Conservation (phyloP, 352 stramenopile species). For the Globisporangium uncinulatum region DNA sequence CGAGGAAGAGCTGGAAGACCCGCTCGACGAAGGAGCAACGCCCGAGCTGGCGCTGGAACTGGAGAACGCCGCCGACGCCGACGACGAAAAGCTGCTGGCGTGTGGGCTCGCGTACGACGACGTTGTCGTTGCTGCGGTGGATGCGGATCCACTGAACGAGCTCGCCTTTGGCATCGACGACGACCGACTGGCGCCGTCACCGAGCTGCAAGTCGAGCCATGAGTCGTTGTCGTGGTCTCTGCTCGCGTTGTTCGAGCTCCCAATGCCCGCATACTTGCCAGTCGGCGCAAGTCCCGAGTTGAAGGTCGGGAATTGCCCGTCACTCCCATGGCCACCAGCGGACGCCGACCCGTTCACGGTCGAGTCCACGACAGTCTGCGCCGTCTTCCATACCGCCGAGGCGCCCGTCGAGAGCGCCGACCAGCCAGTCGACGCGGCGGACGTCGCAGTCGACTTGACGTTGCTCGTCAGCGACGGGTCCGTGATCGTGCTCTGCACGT, state of each 20-base stretch:
- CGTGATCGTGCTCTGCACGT: conserved; percentile 63
- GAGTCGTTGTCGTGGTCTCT: conserved; percentile 63
- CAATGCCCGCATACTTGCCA: conserved; percentile 62
- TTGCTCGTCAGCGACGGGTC: conserved; percentile 66
- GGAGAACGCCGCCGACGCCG: conserved; percentile 29
- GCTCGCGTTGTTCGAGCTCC: conserved; percentile 20
- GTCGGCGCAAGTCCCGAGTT: conserved; percentile 49
- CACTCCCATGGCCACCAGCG: conserved; percentile 10
- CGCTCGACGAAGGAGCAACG: conserved; percentile 13
- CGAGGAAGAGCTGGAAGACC: conserved; percentile 15
- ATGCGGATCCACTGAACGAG: conserved; percentile 26
- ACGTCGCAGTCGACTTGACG: conserved; percentile 76
- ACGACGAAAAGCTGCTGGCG: conserved; percentile 39
- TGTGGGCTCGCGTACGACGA: conserved; percentile 17
- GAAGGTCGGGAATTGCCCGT: conserved; percentile 43
- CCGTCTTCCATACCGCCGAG: conserved; percentile 55
- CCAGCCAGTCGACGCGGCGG: conserved; percentile 63
- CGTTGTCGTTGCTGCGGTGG: conserved; percentile 1
- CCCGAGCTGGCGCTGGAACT: conserved; percentile 17
- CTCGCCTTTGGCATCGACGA: conserved; percentile 19
- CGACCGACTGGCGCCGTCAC: conserved; percentile 8
- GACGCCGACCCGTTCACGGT: conserved; percentile 17
- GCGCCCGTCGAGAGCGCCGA: conserved; percentile 63
- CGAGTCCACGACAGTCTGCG: conserved; percentile 53
- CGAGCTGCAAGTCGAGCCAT: conserved; percentile 54